Percentiles rank a stretch among this genome's conserved stretches.
These are phyloP conservation scores for Penicillium diatomitis DNA, from an alignment of 495 filamentous ascomycete genomes.

Conservation along the genomic window DNA sequence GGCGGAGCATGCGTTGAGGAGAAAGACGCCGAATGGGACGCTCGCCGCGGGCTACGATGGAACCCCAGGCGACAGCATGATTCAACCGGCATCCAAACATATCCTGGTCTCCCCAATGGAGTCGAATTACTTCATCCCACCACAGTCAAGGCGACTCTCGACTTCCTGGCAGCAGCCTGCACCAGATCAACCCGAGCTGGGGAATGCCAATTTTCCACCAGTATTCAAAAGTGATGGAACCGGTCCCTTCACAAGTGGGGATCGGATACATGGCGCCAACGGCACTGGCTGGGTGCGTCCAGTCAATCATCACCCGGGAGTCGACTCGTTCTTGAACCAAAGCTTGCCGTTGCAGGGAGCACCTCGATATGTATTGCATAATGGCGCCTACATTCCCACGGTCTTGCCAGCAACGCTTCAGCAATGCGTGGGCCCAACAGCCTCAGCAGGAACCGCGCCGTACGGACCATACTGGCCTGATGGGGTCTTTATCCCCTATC, in stretches of 20 bases:
- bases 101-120: slow-evolving; percentile 66
- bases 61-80: slow-evolving; percentile 62
- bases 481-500: slow-evolving; percentile 65
- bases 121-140: slow-evolving; percentile 23
- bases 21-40: slow-evolving; percentile 92
- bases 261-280: slow-evolving; percentile 27
- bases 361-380: slow-evolving; percentile 32
- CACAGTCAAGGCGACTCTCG: slow-evolving; percentile 19
- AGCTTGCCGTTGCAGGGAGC: slow-evolving; percentile 31
- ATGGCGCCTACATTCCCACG: slow-evolving; percentile 50
- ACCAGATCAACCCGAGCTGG: slow-evolving; percentile 21
- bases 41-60: slow-evolving; percentile 93
- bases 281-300: slow-evolving; percentile 38
- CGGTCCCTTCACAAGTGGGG: slow-evolving; percentile 15
- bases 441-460: slow-evolving; percentile 61
- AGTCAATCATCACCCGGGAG: slow-evolving; percentile 31
- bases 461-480: slow-evolving; percentile 76
- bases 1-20: slow-evolving; percentile 71
- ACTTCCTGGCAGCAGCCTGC: slow-evolving; percentile 25
- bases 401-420: slow-evolving; percentile 65
- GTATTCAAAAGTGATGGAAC: slow-evolving; percentile 32
- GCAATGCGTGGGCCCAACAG: slow-evolving; percentile 59
- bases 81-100: slow-evolving; percentile 76
- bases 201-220: slow-evolving; percentile 34
- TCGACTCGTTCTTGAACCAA: slow-evolving; percentile 45